These are phyloP conservation scores for Aspergillus hancockii DNA, from an alignment of 495 filamentous ascomycete species.

Conservation along the genomic window DNA sequence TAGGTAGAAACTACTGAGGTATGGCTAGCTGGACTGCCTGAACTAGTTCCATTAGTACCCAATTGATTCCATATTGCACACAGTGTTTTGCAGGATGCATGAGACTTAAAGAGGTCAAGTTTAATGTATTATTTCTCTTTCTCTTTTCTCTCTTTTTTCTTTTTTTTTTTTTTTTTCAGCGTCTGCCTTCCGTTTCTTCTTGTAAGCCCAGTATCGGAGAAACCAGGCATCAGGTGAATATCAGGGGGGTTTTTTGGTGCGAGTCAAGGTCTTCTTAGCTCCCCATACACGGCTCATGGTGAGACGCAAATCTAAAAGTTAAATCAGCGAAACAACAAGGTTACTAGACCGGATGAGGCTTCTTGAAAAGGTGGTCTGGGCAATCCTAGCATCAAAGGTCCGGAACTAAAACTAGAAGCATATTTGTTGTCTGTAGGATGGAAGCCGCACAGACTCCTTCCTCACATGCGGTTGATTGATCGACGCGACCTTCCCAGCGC, in stretches of 20 bases:
- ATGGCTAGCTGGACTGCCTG: slow-evolving; percentile 3
- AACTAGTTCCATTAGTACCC: not conserved
- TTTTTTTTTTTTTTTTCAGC: too few species aligned
- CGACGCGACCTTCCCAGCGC: slow-evolving; percentile 8
- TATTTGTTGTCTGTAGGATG: not conserved
- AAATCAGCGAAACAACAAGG: not conserved
- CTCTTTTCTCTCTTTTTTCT: not conserved
- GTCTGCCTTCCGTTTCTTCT: too few species aligned
- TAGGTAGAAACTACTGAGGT: not conserved
- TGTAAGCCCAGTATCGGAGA: not conserved
- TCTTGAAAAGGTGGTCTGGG: not conserved
- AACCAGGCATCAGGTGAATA: not conserved
- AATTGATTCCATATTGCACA: not conserved
- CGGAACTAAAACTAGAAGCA: not conserved
- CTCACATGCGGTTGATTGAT: slow-evolving; percentile 11
- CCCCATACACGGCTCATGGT: not conserved
- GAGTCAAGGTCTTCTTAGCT: slow-evolving; percentile 2
- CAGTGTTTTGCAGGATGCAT: not conserved
- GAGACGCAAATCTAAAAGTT: not conserved
- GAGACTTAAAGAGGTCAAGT: not conserved
- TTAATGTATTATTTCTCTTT: not conserved
- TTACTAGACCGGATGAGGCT: not conserved
- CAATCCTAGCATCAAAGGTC: not conserved
- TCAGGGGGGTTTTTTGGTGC: not conserved
- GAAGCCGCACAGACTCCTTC: slow-evolving; percentile 17